phyloP scores from a whole-genome alignment of 495 filamentous ascomycete species.

The Penicillium psychrofluorescens region DNA sequence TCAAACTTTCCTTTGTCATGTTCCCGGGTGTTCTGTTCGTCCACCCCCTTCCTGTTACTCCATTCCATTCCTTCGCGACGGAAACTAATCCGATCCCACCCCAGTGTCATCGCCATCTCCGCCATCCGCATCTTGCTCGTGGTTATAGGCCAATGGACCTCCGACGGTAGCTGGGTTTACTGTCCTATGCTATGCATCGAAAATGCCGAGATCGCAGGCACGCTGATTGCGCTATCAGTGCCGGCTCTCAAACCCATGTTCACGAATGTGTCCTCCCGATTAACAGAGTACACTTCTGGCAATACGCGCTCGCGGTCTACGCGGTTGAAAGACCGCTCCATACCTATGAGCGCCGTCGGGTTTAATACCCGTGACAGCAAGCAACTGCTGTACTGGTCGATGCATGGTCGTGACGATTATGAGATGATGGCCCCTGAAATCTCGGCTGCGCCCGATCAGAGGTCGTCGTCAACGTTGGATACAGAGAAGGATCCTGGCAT shows the following conservation, averaged over 20 bases:
- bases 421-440: constrained; percentile 25
- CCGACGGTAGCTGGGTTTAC: constrained; percentile 38
- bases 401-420: constrained; percentile 15
- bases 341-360: constrained; percentile 6
- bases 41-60: no score
- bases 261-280: constrained; percentile 19
- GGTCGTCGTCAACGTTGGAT: not conserved
- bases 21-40: constrained; percentile 39
- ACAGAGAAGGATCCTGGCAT: constrained; percentile 8
- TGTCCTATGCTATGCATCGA: constrained; percentile 38
- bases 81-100: constrained; percentile 1
- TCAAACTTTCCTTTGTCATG: constrained; percentile 32
- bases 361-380: constrained; percentile 16
- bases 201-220: constrained; percentile 35
- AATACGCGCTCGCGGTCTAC: constrained; percentile 16
- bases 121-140: constrained; percentile 35
- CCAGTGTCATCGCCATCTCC: constrained; percentile 36
- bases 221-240: constrained; percentile 37
- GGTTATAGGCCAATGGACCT: constrained; percentile 28
- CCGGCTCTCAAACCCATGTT: constrained; percentile 38
- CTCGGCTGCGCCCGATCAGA: constrained; percentile 9
- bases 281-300: constrained; percentile 19
- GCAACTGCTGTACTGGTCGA: constrained; percentile 18
- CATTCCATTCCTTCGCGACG: not conserved
- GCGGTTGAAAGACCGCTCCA: constrained; percentile 11